Base-by-base conservation (phyloP, 176 grass and related monocot genomes). In the maize (Zea mays) region DNA sequence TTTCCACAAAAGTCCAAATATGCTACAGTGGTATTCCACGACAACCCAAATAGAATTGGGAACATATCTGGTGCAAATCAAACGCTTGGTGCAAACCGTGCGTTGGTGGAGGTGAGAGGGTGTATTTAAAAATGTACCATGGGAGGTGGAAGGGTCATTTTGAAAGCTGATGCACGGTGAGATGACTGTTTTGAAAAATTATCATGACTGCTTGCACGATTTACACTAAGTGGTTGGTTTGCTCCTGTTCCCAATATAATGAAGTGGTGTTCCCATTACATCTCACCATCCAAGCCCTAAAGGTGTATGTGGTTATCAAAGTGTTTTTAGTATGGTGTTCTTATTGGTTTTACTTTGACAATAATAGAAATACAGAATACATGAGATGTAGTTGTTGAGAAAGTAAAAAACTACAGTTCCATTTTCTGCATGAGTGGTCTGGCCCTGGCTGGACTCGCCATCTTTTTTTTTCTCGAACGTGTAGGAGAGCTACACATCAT, bases 241-340 rank as follows among this genome's bases (percentile, higher is more conserved):
- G 27, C 27, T 27, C 27, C 27, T 27, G 27, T 27, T 27, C 27
- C 27, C 27, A 27, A 27, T 20, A n/a, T 43, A 10, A 20, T 70
- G 49, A 66, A 69, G 16, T 48, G 67, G 19, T 5, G 5, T 49
- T 10, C 64, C 44, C 73, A 40, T 16, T 76, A 83, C 62, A 19
- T 20, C 43, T 46, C 8, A 75, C 5, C 40, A 47, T 48, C 66
- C 17, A 84, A 69, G 17, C 73, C 17, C 6, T 7, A 17, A 39
- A 76, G 69, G 64, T 27, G 27, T 19, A 27, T 8, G 71, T 16
- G 16, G 13, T 67, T 52, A 77, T 74, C 47, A 16, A 40, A 56
- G 16, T 57, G 52, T 72, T 85, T 55, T 8, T 65, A 65, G 47
- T 72, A 79, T 79, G 68, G 1, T 69, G n/a, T 20, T 64, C 20